Percentiles rank a stretch among this genome's conserved stretches.
Evolutionary conservation across 495 filamentous ascomycete genomes (phyloP).

Genomic region (Neurospora intermedia): DNA sequence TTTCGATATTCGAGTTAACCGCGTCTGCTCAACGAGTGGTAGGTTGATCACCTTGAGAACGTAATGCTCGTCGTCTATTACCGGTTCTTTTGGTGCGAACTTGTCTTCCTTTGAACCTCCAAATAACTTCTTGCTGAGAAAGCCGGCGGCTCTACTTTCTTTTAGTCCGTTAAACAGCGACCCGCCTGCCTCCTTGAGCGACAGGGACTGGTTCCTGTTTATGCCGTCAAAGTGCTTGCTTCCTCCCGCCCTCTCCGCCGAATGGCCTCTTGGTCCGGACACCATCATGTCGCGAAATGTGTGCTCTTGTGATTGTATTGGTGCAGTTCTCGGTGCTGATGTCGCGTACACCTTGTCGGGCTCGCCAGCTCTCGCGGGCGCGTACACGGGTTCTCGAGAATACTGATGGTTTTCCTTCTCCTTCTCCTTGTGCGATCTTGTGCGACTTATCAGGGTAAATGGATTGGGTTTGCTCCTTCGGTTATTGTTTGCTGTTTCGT

Average conservation of each 20-base stretch:
- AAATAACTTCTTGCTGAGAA: slow-evolving; percentile 68
- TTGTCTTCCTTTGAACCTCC: slow-evolving; percentile 65
- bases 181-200: slow-evolving; percentile 54
- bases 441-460: slow-evolving; percentile 52
- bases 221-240: slow-evolving; percentile 27
- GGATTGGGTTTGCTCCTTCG: slow-evolving; percentile 44
- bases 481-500: slow-evolving; percentile 22
- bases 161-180: slow-evolving; percentile 66
- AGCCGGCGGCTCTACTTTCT: slow-evolving; percentile 63
- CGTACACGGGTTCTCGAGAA: slow-evolving; percentile 25
- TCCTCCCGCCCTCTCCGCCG: slow-evolving; percentile 49
- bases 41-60: slow-evolving; percentile 67
- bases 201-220: slow-evolving; percentile 28
- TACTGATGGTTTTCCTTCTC: slow-evolving; percentile 31
- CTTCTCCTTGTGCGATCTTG: slow-evolving; percentile 55
- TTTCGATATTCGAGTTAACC: slow-evolving; percentile 78
- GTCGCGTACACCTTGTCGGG: slow-evolving; percentile 27
- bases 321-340: slow-evolving; percentile 37
- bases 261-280: slow-evolving; percentile 49
- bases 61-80: slow-evolving; percentile 65
- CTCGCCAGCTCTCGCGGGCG: slow-evolving; percentile 25
- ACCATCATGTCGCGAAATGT: slow-evolving; percentile 54
- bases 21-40: slow-evolving; percentile 72
- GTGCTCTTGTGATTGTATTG: slow-evolving; percentile 49
- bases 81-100: slow-evolving; percentile 51